phyloP scores from a whole-genome alignment of 139 green algal species.

The Nannochloris sp. region DNA sequence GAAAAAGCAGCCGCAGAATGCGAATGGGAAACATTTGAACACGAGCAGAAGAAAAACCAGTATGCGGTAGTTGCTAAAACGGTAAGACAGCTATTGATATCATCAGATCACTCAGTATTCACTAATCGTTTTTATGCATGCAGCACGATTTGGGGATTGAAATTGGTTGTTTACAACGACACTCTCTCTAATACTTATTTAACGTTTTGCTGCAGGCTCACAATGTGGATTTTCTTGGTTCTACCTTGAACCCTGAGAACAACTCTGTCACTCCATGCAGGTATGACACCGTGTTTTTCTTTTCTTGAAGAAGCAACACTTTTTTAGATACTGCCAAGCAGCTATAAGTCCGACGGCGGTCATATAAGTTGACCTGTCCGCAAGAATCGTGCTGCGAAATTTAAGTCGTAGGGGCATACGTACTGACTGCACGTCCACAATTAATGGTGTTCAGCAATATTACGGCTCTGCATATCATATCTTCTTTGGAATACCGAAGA shows the following conservation, averaged over 20 bases:
- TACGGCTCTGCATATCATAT: constrained; percentile 3
- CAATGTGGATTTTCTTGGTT: constrained; percentile 28
- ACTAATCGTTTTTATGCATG: constrained; percentile 1
- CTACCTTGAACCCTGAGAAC: constrained; percentile 19
- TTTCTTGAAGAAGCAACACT: background rate
- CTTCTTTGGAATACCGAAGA: background rate
- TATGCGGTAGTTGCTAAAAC: constrained; percentile 25
- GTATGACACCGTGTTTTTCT: background rate
- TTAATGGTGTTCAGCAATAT: constrained; percentile 12
- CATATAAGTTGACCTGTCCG: constrained; percentile 3
- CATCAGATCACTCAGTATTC: background rate
- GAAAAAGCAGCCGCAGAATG: background rate
- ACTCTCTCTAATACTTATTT: background rate
- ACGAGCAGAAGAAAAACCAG: constrained; percentile 18
- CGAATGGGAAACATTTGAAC: constrained; percentile 19
- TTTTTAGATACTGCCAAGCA: too few species aligned
- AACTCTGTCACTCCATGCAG: constrained; percentile 7
- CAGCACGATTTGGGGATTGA: background rate
- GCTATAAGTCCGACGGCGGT: constrained; percentile 27
- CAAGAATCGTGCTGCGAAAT: constrained; percentile 25
- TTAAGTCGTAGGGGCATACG: background rate
- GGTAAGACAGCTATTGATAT: constrained; percentile 4
- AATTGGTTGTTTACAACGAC: too few species aligned
- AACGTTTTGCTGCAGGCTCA: background rate
- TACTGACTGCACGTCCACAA: constrained; percentile 8